These are phyloP conservation scores for Nelumbo lutea DNA, from an alignment of 164 flowering plant genomes.

Conservation along the genomic window DNA sequence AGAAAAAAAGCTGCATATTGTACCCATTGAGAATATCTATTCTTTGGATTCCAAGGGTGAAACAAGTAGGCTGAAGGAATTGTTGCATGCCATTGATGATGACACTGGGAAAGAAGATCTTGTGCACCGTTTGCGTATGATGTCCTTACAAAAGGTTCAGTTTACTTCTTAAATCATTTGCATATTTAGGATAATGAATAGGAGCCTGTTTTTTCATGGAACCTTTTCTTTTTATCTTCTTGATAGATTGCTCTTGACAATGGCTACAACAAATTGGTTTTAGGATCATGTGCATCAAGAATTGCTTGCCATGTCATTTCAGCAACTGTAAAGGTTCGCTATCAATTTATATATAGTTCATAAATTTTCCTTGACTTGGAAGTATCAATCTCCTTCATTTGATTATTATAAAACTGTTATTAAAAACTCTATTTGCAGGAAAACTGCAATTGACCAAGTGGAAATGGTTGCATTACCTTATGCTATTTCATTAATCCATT, in stretches of 20 bases:
- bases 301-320: constrained; percentile 85
- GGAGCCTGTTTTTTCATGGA: not conserved
- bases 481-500: too few species aligned
- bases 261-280: constrained; percentile 70
- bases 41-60: constrained; percentile 40
- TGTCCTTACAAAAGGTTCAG: constrained; percentile 79
- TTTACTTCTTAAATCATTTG: constrained; percentile 5
- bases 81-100: constrained; percentile 52
- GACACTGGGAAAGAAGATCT: constrained; percentile 91
- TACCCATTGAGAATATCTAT: constrained; percentile 54
- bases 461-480: too few species aligned
- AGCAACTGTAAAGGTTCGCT: constrained; percentile 84
- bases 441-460: too few species aligned
- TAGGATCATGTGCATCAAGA: constrained; percentile 86
- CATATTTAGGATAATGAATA: not conserved
- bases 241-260: constrained; percentile 68
- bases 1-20: constrained; percentile 49
- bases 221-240: constrained; percentile 7
- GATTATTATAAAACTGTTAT: too few species aligned
- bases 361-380: too few species aligned
- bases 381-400: too few species aligned
- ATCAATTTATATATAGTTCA: not conserved
- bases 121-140: constrained; percentile 61
- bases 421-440: too few species aligned
- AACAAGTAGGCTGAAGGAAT: constrained; percentile 35